These are phyloP conservation scores for Trametes cinnabarina DNA, from an alignment of 768 basidiomycete genomes.

Conservation along the genomic window DNA sequence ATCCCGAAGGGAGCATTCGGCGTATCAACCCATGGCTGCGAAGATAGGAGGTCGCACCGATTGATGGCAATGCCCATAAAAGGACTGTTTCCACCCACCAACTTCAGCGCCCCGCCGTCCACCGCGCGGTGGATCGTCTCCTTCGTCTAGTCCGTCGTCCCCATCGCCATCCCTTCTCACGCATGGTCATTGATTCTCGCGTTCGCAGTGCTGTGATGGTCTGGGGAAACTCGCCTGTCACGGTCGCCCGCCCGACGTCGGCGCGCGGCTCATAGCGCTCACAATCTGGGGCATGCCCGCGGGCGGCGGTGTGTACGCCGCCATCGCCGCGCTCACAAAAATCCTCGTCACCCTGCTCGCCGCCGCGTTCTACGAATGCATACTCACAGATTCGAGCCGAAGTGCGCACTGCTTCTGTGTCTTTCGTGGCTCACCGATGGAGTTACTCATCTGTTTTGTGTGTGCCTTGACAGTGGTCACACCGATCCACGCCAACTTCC, in stretches of 20 bases:
- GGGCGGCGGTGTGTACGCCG: conserved; percentile 54
- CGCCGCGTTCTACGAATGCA: conserved; percentile 50
- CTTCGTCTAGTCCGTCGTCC: no score
- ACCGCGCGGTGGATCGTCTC: no score
- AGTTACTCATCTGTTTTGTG: background rate
- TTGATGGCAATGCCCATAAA: no score
- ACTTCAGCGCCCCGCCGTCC: no score
- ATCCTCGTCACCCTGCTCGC: conserved; percentile 61
- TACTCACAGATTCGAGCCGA: conserved; percentile 58
- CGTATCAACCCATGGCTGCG: no score
- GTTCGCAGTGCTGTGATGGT: conserved; percentile 56
- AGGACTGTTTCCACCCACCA: no score
- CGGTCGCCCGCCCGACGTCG: conserved; percentile 56
- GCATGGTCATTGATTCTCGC: no score
- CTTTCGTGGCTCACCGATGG: background rate
- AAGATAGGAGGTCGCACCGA: no score
- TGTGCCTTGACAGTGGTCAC: conserved; percentile 20
- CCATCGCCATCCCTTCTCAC: no score
- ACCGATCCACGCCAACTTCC: conserved; percentile 18
- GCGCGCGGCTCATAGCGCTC: conserved; percentile 56
- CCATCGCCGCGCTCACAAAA: conserved; percentile 62
- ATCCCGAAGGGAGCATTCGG: no score
- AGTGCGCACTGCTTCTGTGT: conserved; percentile 37
- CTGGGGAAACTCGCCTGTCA: conserved; percentile 57
- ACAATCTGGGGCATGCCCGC: conserved; percentile 59